phyloP scores from a whole-genome alignment of 495 filamentous ascomycete genomes.

The Penicillium fimorum region DNA sequence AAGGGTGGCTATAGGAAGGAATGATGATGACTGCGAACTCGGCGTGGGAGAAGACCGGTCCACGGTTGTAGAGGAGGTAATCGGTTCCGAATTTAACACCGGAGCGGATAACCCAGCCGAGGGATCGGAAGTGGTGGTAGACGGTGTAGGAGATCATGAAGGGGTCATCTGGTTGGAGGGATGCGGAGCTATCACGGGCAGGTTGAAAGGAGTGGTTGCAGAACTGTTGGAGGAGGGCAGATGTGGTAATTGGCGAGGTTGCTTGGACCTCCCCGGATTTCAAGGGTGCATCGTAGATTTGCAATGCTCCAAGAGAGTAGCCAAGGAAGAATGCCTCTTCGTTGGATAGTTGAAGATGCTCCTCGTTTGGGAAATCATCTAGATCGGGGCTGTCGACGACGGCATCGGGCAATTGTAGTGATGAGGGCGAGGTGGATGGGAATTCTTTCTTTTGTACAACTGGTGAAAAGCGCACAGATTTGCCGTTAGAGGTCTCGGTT shows the following conservation, averaged over 20 bases:
- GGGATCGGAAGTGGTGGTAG: constrained; percentile 94
- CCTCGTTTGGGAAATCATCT: constrained; percentile 63
- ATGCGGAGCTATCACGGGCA: constrained; percentile 34
- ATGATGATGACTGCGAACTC: constrained; percentile 85
- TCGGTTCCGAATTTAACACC: constrained; percentile 96
- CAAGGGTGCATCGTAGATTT: constrained; percentile 50
- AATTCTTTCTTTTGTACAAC: constrained; percentile 57
- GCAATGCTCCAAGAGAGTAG: constrained; percentile 77
- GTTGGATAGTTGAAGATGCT: constrained; percentile 84
- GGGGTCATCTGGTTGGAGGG: constrained; percentile 65
- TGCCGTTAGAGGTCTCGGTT: constrained; percentile 36
- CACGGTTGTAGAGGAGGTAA: constrained; percentile 91
- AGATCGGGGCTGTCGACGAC: constrained; percentile 27
- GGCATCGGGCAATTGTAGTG: constrained; percentile 14
- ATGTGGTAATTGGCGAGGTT: constrained; percentile 34
- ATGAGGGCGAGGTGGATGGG: constrained; percentile 45
- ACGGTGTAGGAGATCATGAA: constrained; percentile 84
- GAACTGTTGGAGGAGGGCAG: constrained; percentile 60
- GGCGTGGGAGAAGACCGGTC: constrained; percentile 89
- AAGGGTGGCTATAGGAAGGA: constrained; percentile 73
- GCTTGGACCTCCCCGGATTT: constrained; percentile 33
- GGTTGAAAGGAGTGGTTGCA: constrained; percentile 70
- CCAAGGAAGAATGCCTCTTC: constrained; percentile 92
- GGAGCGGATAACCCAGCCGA: constrained; percentile 93
- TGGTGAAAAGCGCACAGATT: constrained; percentile 65